Evolutionary conservation across 177 flowering plant genomes (phyloP), one percentile per base, ranked within the genome.

Genomic region (Vitis hybrid): DNA sequence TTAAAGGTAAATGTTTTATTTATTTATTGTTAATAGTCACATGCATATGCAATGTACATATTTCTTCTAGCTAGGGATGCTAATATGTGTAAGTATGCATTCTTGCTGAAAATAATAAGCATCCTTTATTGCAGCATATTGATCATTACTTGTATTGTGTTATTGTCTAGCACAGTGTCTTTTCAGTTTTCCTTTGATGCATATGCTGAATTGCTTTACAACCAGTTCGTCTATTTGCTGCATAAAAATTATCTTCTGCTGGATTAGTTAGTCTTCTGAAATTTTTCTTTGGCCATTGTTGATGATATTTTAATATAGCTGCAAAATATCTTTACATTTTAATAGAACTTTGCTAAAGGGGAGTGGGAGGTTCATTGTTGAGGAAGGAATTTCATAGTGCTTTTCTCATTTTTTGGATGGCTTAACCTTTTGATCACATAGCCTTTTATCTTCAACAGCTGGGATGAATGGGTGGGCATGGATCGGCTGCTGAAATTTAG

Each of bases 391-490:
- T 12, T 53, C 14, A 30, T 41, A 54, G 9, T 51, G 55, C 24
- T 68, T 64, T 5, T 46, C 54, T 3, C 2, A 41, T 67, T 20
- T 62, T 20, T 24, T 24, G 21, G 8, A 58, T 58, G n/a, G 9
- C 52, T 32, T 65, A 65, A 17, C 27, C 1, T 11, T 46, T 13
- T 57, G 13, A 14, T 56, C 24, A 64, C 30, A 51, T 32, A 32
- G 27, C 8, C 30, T 32, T 66, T 53, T 67, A 60, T 70, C 30
- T 30, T 70, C 64, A 71, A 80, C 84, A 93, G 98, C 66, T 93
- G 95, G 95, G 94, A 91, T 80, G 98, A 91, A 78, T 93, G 98
- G 98, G 88, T 93, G 20, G 84, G 75, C 21, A 14, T 48, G 69
- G 88, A 86, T 63, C 92, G 91, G 35, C 71, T 93, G 76, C 58